Percentiles rank a stretch among this genome's conserved stretches.
phyloP scores from a whole-genome alignment of 192 early-diverging fungal species.

The Geosiphon pyriformis region DNA sequence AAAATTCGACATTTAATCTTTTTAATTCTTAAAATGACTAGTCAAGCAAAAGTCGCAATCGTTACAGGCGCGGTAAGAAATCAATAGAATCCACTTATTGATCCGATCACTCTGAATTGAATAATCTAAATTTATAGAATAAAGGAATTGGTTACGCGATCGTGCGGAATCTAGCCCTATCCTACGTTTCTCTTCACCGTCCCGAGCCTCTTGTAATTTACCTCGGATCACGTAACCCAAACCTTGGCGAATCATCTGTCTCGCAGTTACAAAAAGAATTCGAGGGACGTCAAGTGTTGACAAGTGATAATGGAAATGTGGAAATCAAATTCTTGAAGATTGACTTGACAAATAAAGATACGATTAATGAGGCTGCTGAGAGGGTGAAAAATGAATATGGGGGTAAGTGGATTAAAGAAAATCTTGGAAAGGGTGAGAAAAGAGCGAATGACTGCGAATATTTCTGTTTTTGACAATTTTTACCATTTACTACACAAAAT shows the following conservation, averaged over 20 bases:
- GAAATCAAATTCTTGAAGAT: conserved; percentile 14
- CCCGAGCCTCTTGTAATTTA: neutral
- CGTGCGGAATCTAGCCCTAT: conserved; percentile 12
- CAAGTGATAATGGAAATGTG: conserved; percentile 12
- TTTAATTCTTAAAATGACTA: neutral
- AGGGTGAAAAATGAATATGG: neutral
- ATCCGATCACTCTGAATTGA: neutral
- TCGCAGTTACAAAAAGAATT: conserved; percentile 8
- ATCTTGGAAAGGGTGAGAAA: neutral
- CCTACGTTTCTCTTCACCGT: neutral
- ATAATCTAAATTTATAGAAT: conserved; percentile 3
- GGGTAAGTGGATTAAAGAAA: neutral
- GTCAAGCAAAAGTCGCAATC: conserved; percentile 1
- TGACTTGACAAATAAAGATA: conserved; percentile 14
- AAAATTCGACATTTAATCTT: neutral
- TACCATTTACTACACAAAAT: neutral
- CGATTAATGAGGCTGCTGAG: neutral
- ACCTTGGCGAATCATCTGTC: conserved; percentile 6
- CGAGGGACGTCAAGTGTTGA: conserved; percentile 1
- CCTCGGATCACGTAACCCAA: neutral
- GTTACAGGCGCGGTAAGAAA: conserved; percentile 2
- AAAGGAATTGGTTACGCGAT: conserved; percentile 27
- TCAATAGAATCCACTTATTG: neutral
- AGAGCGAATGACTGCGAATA: neutral
- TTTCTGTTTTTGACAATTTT: neutral